phyloP scores from a whole-genome alignment of 768 basidiomycete genomes.

The Lepiota venenata region DNA sequence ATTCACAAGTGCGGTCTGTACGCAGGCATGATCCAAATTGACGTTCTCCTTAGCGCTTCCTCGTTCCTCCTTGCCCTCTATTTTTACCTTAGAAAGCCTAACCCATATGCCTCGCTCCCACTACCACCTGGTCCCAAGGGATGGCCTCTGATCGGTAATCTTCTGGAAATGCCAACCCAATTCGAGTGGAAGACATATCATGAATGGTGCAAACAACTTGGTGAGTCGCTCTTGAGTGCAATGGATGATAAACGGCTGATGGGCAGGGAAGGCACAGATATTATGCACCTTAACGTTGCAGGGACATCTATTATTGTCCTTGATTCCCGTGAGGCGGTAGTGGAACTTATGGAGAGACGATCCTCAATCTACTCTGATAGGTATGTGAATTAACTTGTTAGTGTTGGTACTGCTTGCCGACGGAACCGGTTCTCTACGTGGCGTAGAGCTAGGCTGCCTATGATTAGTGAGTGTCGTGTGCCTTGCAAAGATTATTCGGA shows the following conservation, averaged over 20 bases:
- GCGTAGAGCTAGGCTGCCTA: not conserved
- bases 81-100: constrained; percentile 15
- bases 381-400: not conserved
- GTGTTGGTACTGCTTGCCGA: not conserved
- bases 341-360: constrained; percentile 12
- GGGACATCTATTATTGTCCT: constrained; percentile 12
- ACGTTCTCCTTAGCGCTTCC: constrained; percentile 12
- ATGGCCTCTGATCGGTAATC: constrained; percentile 37
- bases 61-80: constrained; percentile 19
- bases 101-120: constrained; percentile 13
- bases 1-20: not conserved
- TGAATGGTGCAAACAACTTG: constrained; percentile 34
- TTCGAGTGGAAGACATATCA: constrained; percentile 35
- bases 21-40: constrained; percentile 11
- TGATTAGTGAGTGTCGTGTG: constrained; percentile 9
- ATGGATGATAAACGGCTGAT: no score
- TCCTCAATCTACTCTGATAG: constrained; percentile 13
- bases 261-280: constrained; percentile 1
- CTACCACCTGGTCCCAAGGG: constrained; percentile 41
- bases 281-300: constrained; percentile 7
- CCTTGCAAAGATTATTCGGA: no score
- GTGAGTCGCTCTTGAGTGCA: constrained; percentile 16
- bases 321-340: constrained; percentile 11
- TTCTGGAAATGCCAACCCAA: constrained; percentile 34
- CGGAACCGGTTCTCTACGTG: not conserved